Evolutionary conservation across 352 stramenopile species (phyloP).

Genomic region (Phytophthora litchii): DNA sequence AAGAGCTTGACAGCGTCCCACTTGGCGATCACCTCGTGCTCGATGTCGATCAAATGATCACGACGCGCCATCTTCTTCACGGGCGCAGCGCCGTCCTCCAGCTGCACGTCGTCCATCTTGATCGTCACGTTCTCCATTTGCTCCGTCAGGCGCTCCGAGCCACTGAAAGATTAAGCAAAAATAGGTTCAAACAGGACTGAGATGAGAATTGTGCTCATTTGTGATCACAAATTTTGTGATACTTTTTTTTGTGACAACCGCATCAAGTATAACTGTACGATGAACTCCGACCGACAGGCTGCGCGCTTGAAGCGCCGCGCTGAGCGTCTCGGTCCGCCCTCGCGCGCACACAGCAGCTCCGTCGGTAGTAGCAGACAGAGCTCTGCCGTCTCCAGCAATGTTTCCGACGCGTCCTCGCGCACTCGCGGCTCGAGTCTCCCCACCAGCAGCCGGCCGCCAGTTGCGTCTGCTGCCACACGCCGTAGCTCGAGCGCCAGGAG

Average conservation of each 20-base stretch:
- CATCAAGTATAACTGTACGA: slow-evolving; percentile 10
- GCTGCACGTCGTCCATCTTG: slow-evolving; percentile 85
- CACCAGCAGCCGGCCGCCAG: slow-evolving; percentile 1
- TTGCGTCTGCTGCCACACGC: slow-evolving; percentile 36
- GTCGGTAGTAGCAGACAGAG: slow-evolving; percentile 13
- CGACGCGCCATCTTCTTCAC: slow-evolving; percentile 86
- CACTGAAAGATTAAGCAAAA: slow-evolving; percentile 39
- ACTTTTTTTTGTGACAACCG: no score
- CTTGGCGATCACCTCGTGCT: slow-evolving; percentile 90
- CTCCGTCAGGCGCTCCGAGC: slow-evolving; percentile 11
- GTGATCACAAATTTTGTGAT: no score
- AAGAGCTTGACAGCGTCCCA: slow-evolving; percentile 91
- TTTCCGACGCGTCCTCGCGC: slow-evolving; percentile 12
- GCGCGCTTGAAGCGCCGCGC: slow-evolving; percentile 53
- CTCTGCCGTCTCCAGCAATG: slow-evolving; percentile 3
- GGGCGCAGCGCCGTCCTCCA: slow-evolving; percentile 53
- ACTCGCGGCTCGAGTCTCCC: slow-evolving; percentile 12
- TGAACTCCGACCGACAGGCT: slow-evolving; percentile 39
- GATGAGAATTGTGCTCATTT: no score
- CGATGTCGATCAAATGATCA: slow-evolving; percentile 92
- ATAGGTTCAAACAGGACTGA: no score
- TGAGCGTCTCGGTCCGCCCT: slow-evolving; percentile 28
- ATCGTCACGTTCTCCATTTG: slow-evolving; percentile 72
- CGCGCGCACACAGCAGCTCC: slow-evolving; percentile 22
- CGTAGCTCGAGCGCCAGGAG: slow-evolving; percentile 30